Evolutionary conservation across 345 rosid species (phyloP), one percentile per base, ranked within the genome.

Genomic region (Gossypium stocksii): DNA sequence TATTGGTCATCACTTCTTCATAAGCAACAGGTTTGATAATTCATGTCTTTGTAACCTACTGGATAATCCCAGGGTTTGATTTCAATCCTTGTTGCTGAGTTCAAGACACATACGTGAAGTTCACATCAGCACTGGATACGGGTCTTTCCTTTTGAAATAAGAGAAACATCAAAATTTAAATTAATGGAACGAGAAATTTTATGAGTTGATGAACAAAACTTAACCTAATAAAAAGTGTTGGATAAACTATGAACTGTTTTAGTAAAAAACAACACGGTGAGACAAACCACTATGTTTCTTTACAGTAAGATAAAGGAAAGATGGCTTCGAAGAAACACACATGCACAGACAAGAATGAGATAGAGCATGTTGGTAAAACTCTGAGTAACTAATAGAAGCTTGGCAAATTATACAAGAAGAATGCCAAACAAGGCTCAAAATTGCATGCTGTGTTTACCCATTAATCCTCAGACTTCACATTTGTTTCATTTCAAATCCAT

Each of bases 381-480:
- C 38, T 29, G 38, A 29, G 38, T 29, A 29, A 29, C 16, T 45
- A 45, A 44, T 44, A 44, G 6, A 44, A 45, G 13, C 13, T 11
- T 8, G 49, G 49, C 14, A 45, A 45, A 45, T 22, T 22, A 48
- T 45, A 44, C 43, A 25, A 67, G 57, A n/a, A 53, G 53, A 53
- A 34, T 52, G 73, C 73, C 15, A 52, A 70, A 70, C 16, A 10
- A n/a, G 16, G 61, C 9, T 9, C 15, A 70, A 70, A 70, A 23
- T 25, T 23, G 57, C 25, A 48, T 9, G 14, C 27, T 66, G 19
- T 45, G 13, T 66, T 66, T 1, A 45, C 38, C 54, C n/a, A 66
- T 45, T 22, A 66, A 22, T 66, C n/a, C 56, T 45, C 4, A 12
- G 29, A 20, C 71, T 45, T 45, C 38, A 23, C 23, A 16, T 25